Evolutionary conservation across 2,329 filamentous ascomycete genomes (phyloP), one percentile per base, ranked within the genome.

Genomic region (Claviceps sp.): DNA sequence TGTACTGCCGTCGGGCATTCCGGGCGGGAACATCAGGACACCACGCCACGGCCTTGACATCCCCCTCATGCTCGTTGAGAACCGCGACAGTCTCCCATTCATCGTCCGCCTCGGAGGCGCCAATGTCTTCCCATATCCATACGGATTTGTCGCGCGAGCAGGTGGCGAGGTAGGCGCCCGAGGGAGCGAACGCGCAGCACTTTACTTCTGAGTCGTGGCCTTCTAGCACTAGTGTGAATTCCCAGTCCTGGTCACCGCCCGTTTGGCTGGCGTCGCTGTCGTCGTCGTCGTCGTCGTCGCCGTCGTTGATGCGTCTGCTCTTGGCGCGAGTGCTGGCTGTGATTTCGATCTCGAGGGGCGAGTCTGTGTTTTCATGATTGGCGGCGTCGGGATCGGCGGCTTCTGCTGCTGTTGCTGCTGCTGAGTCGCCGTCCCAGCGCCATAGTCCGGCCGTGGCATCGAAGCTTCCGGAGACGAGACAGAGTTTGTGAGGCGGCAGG

Each of bases 111-210:
- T 86, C 84, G 52, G 72, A 70, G 8, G 70, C 70, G 41, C 79
- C 79, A 51, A 96, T 79, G 65, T 97, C 93, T 69, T 98, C 93
- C 93, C 93, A 98, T 60, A 98, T 88, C 93, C 93, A 98, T 18
- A 97, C 88, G 16, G 81, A 86, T 72, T 97, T 97, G 66, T 98
- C 93, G 48, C 93, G 79, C 50, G 82, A 86, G 68, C 90, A 96
- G 0, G 90, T 96, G 5, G 93, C 93, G 4, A 98, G 77, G 60
- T 88, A 83, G 55, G 85, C 80, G 1, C 86, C 86, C 0, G 79
- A 80, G 0, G 86, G 82, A 18, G 78, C 82, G 71, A 89, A 94
- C 2, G 79, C 76, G 56, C 91, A 81, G 34, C 78, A 74, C 73
- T 96, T 85, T 73, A 98, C 86, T 69, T 98, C 93, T 24, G 86